Conservation (phyloP, 1,284 basidiomycete genomes). For the Puccinia hordei region DNA sequence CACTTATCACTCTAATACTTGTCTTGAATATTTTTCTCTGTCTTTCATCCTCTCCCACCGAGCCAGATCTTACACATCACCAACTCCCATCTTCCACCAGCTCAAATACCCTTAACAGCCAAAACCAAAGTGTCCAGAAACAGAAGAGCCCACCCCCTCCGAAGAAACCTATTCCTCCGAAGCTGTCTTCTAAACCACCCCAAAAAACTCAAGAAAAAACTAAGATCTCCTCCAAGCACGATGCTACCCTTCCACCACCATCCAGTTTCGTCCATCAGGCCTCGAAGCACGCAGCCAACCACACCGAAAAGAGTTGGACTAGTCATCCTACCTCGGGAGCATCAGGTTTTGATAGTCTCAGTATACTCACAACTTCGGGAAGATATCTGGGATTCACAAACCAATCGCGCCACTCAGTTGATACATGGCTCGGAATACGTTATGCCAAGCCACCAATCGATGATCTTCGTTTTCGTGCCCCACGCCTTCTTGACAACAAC, state of each 20-base stretch:
- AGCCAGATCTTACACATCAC: background rate
- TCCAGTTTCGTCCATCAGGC: background rate
- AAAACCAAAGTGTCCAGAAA: background rate
- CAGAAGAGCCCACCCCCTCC: background rate
- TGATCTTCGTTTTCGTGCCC: slow-evolving; percentile 66
- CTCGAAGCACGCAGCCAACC: background rate
- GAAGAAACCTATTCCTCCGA: background rate
- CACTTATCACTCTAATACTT: background rate
- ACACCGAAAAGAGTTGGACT: background rate
- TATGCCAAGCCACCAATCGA: slow-evolving; percentile 69
- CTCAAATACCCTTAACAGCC: background rate
- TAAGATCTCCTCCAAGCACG: background rate
- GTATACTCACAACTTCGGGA: slow-evolving; percentile 33
- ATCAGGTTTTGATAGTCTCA: slow-evolving; percentile 1
- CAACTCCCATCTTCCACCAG: background rate
- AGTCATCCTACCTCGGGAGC: background rate
- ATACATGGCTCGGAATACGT: slow-evolving; percentile 70
- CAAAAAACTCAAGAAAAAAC: background rate
- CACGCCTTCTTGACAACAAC: slow-evolving; percentile 62
- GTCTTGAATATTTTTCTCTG: background rate
- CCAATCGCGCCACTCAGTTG: slow-evolving; percentile 64
- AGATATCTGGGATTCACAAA: slow-evolving; percentile 35
- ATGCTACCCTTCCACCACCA: background rate
- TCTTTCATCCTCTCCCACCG: background rate
- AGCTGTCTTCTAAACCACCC: background rate